Base-by-base conservation (phyloP, 2,329 filamentous ascomycete genomes). In the Colletotrichum horii region DNA sequence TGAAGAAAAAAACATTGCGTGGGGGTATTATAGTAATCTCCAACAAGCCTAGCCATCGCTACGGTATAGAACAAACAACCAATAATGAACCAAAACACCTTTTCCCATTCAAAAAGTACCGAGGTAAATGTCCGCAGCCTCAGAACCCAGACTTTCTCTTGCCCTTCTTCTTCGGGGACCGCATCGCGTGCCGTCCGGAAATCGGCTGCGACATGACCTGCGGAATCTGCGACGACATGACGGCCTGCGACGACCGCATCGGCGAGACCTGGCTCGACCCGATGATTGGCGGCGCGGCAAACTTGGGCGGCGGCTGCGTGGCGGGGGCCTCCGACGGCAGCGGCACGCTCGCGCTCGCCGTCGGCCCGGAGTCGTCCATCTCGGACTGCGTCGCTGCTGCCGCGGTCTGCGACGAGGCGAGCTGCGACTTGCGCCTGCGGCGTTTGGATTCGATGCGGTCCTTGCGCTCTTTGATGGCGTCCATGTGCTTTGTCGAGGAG, bases 181-280 rank as follows among this genome's bases (percentile, higher is more conserved):
- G 82, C 77, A 84, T 84, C 30, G 88, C 88, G 84, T 88, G 89
- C 6, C 81, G 77, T 3, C 89, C 89, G n/a, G 83, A 74, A 16
- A 86, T 79, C 12, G 86, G 85, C 78, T 89, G 88, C 67, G 87
- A 88, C 84, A 88, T 88, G n/a, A 83, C 82, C 68, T 43, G 79
- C 66, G 76, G 79, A 9, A 78, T 74, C 30, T 77, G 81, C 66
- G 79, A 81, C 76, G 77, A 78, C 52, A 72, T 56, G 56, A 73
- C 15, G 36, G 52, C 52, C 64, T 77, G 74, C 32, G 66, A 75
- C 2, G 70, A 75, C 9, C 67, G 61, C 36, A 60, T 52, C 7
- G 56, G 55, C 22, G 74, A 75, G n/a, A 43, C 22, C 74, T 77
- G 74, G 43, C 74, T 70, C 9, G 66, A 71, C 7, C 34, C 69